phyloP scores from a whole-genome alignment of 2,329 filamentous ascomycete species.

The Aquanectria penicillioides region DNA sequence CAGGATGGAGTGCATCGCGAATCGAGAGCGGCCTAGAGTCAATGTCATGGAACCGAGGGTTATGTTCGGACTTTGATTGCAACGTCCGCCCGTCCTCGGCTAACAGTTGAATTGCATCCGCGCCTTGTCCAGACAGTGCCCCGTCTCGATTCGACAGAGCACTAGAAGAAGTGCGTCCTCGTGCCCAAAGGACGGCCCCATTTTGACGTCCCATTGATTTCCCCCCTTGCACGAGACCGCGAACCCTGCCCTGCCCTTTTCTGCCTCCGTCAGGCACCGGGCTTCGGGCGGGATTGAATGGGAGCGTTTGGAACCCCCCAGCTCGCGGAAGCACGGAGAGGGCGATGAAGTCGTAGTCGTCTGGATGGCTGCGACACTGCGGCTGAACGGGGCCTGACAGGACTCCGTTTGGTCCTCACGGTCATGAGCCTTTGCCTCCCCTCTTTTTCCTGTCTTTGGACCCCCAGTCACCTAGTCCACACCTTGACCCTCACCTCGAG shows the following conservation, averaged over 20 bases:
- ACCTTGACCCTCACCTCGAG: constrained; percentile 10
- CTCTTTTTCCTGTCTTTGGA: background rate
- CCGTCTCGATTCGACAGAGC: background rate
- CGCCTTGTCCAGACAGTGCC: background rate
- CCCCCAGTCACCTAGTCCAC: no score
- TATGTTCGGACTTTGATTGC: constrained; percentile 5
- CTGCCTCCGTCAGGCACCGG: constrained; percentile 10
- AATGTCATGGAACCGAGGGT: constrained; percentile 9
- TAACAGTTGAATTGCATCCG: constrained; percentile 17
- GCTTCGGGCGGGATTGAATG: background rate
- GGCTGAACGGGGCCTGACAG: constrained; percentile 16
- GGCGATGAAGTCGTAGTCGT: constrained; percentile 9
- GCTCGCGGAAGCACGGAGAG: constrained; percentile 8
- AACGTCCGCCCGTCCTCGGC: constrained; percentile 21
- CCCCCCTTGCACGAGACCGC: constrained; percentile 16
- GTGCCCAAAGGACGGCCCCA: constrained; percentile 9
- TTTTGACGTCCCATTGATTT: constrained; percentile 1
- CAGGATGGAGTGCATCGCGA: background rate
- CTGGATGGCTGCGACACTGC: constrained; percentile 16
- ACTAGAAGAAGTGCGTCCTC: constrained; percentile 10
- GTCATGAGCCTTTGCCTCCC: constrained; percentile 14
- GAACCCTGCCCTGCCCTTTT: background rate
- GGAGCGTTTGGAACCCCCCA: background rate
- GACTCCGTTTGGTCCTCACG: background rate
- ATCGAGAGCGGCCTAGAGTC: background rate